Evolutionary conservation across 768 basidiomycete species (phyloP), one percentile per base, ranked within the genome.

Genomic region (Postia placenta): DNA sequence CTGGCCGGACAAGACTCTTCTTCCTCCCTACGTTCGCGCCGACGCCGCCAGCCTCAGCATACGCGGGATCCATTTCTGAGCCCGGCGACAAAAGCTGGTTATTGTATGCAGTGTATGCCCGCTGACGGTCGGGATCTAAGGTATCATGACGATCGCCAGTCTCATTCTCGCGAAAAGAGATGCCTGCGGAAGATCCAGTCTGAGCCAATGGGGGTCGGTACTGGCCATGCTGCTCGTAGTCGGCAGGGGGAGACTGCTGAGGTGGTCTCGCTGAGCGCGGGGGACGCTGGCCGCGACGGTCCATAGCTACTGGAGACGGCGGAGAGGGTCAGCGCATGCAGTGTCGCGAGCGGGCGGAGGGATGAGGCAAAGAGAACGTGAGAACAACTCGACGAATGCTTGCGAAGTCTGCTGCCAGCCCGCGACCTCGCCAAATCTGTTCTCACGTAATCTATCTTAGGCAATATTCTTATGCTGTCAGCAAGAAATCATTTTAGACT

Each of bases 1-100:
- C 95, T 4, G 95, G 95, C 48, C 78, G 74, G 46, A 97, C 89
- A 15, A 99, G 76, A 63, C 85, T 89, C 75, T 93, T 94, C 76
- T 96, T 97, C 63, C 96, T 72, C 50, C 74, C 69, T 5, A 90
- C 77, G 72, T 14, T 72, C 67, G 2, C 74, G 71, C 80, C 80
- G 35, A 67, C 67, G 37, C 62, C 68, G 41, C 62, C 67, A 51
- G 78, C 78, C 39, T 72, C 67, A 55, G 76, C 74, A 48, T 52
- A 66, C 57, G 38, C 52, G 2, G 56, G 59, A 49, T 54, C 61
- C 45, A 45, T 40, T 49, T 49, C 69, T 63, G 48, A 64, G 47
- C 53, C 71, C 64, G 45, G 66, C 56, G 53, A 62, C 61, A 60
- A 76, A 64, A 71, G 67, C 54, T 74, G 50, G 71, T 55, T 69